A percentile compares a stretch with the other conserved stretches of the same genome.
These are phyloP conservation scores for Alnus rubra DNA, from an alignment of 306 rosid species.

Conservation along the genomic window DNA sequence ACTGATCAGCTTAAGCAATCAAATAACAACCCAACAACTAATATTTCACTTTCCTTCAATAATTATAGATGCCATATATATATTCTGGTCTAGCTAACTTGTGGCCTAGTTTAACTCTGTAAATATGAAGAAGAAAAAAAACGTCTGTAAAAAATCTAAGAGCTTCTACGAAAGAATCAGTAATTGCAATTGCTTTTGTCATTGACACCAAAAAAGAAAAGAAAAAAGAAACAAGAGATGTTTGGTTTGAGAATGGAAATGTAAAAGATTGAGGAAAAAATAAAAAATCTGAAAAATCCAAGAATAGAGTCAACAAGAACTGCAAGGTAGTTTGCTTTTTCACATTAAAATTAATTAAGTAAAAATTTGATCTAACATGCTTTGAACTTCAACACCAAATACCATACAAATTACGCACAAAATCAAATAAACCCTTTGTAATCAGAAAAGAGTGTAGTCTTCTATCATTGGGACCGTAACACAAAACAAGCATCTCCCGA, in stretches of 20 bases:
- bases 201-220: neutral
- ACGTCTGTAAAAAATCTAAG: too few species aligned
- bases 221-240: too few species aligned
- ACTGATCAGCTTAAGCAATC: too few species aligned
- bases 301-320: conserved; percentile 1
- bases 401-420: neutral
- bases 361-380: neutral
- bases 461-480: neutral
- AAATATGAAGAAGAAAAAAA: too few species aligned
- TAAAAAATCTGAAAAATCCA: conserved; percentile 9
- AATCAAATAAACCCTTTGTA: neutral
- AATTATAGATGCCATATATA: too few species aligned
- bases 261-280: neutral
- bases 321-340: neutral
- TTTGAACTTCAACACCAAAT: neutral
- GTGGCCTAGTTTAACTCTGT: too few species aligned
- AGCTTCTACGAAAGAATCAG: too few species aligned
- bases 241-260: neutral
- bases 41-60: too few species aligned
- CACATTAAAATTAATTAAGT: neutral
- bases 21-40: too few species aligned
- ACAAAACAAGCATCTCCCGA: neutral
- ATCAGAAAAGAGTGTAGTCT: neutral
- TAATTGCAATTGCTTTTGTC: too few species aligned
- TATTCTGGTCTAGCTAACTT: too few species aligned